Base-by-base conservation (phyloP, 2,329 filamentous ascomycete genomes). In the Exophiala mesophila region DNA sequence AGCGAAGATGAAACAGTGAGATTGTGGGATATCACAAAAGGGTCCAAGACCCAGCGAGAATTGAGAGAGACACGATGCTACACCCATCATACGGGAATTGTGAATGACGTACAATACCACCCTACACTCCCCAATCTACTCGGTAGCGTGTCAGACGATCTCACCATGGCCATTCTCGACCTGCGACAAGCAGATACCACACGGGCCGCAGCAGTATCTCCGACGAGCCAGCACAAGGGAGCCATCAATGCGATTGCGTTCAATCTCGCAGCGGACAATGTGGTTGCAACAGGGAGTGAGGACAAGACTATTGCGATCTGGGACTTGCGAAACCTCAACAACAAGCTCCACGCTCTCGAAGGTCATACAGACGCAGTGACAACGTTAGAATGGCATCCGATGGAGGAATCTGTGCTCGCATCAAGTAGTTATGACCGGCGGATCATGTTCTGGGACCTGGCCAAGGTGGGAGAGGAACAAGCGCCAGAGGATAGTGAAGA, bases 101-200 rank as follows among this genome's bases (percentile, higher is more conserved):
- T 98, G 61, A 98, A 98, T 63, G 92, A 98, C 59, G 89, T 98
- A 21, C 88, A 97, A 66, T 88, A 94, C 61, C 90, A 97, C 57
- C 89, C 90, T 6, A 77, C 88, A 31, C 86, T 90, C 51, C 82
- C 80, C 57, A 81, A 82, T 55, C 82, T 94, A 51, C 85, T 98
- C 49, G 94, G 90, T 50, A 90, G 86, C 12, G 92, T 95, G 3
- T 97, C 92, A 3, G 92, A 98, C 62, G 92, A 98, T 62, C 76
- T 92, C 55, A 96, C 88, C 5, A 79, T 97, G 48, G 87, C 96
- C 64, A 84, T 98, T 47, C 76, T 97, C 46, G 92, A 98, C 63
- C 76, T 84, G n/a, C 83, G 92, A 56, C 76, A 78, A 59, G 60
- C 73, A 20, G 76, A 80, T 41, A 81, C 74, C 41, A 79, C 77